Percentiles rank a stretch among this genome's conserved stretches.
These are phyloP conservation scores for Candida suzukii DNA, from an alignment of 805 yeast genomes.

Conservation along the genomic window DNA sequence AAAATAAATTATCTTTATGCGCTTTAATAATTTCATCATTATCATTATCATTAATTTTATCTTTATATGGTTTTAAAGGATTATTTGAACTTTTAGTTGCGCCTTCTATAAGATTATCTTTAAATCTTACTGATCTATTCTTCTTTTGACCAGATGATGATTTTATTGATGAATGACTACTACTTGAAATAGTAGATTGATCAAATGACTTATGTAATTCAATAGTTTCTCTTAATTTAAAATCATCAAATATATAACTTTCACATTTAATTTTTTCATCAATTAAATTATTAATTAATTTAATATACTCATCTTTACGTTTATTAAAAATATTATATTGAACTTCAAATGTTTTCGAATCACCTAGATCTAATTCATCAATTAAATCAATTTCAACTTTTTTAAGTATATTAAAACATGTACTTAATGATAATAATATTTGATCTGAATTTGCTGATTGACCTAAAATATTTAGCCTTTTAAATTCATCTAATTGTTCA, in stretches of 20 bases:
- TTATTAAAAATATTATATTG: not conserved
- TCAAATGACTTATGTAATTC: not conserved
- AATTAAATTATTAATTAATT: not conserved
- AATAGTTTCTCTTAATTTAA: not conserved
- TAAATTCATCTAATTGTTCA: slow-evolving; percentile 1
- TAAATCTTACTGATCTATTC: slow-evolving; percentile 18
- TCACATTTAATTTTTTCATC: not conserved
- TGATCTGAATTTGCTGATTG: not conserved
- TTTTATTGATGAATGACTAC: no score
- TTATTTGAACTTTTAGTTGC: slow-evolving; percentile 1
- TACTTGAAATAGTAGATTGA: not conserved
- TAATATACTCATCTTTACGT: not conserved
- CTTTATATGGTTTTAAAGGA: slow-evolving; percentile 6
- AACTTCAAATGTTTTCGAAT: not conserved
- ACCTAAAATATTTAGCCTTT: not conserved
- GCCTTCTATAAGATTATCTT: slow-evolving; percentile 14
- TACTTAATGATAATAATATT: not conserved
- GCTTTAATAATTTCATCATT: not conserved
- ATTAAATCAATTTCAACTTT: slow-evolving; percentile 10
- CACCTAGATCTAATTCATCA: not conserved
- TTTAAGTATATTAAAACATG: slow-evolving; percentile 9
- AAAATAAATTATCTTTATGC: not conserved
- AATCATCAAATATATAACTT: not conserved
- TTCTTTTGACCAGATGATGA: not conserved
- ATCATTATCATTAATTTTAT: slow-evolving; percentile 5